Evolutionary conservation across 164 flowering plant genomes (phyloP), one percentile per base, ranked within the genome.

Genomic region (Piper betle): DNA sequence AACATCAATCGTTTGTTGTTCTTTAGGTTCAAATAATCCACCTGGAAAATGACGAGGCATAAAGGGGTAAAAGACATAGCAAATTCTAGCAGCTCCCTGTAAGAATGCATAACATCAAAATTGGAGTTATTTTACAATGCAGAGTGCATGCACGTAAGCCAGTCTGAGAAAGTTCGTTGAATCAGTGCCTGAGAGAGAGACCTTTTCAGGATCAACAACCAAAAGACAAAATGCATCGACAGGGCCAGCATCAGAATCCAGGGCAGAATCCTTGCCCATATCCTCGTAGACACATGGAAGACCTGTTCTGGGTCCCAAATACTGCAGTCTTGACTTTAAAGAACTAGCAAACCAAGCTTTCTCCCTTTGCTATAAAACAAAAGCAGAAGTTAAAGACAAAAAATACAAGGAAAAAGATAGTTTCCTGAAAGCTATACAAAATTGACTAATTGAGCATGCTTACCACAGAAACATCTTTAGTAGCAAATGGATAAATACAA

Each of bases 1-100:
- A 75, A 87, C 16, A 59, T 25, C 33, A 78, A 62, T 73, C 95
- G 81, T 73, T 81, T 68, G 59, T 87, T 80, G 57, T 73, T 79
- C 83, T 84, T 92, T 78, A 92, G 70, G 71, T 92, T 92, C 75
- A 92, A 64, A 75, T 92, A 92, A 75, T 88, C 96, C 66, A 86
- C 93, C 96, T 87, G 84, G 17, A 37, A 57, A 52, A 59, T 58
- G 55, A 33, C 46, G 15, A 46, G 12, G 50, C 33, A 25, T 25
- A 25, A 25, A 25, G 33, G 33, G 33, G 33, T 25, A 25, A 25
- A 25, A 46, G 15, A 46, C 3, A 9, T 46, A 15, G 50, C 10
- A 46, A 2, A 6, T 15, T 46, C 15, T 10, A 46, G 50, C 12
- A 12, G 12, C 33, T 25, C 33, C 12, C 50, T 2, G 50, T 10